Conservation (phyloP, 2,329 filamentous ascomycete genomes). For the Ceratocystis harringtonii region DNA sequence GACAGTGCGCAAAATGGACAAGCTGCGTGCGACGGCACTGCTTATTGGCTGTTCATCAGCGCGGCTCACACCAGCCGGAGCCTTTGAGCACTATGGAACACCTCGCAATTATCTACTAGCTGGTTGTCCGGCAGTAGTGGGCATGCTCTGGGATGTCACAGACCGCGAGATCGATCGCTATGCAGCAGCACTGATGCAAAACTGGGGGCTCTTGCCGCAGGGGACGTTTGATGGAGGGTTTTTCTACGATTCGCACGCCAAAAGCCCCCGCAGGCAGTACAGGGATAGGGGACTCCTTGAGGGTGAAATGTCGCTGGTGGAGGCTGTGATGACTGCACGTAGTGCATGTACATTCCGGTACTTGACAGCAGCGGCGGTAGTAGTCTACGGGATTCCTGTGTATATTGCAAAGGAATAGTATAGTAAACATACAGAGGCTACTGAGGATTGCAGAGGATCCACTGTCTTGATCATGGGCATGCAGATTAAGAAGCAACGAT, state of each 20-base stretch:
- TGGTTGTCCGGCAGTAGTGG: conserved; percentile 71
- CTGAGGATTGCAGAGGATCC: neutral
- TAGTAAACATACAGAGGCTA: no score
- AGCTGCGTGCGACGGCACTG: conserved; percentile 61
- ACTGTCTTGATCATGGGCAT: neutral
- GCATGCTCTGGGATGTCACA: conserved; percentile 94
- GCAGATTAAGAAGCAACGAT: neutral
- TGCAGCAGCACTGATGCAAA: conserved; percentile 60
- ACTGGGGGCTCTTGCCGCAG: conserved; percentile 60
- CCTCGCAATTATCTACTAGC: conserved; percentile 86
- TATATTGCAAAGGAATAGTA: conserved; percentile 38
- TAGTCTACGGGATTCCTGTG: conserved; percentile 89
- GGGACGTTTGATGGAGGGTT: conserved; percentile 30
- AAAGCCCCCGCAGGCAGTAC: conserved; percentile 57
- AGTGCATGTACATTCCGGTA: conserved; percentile 76
- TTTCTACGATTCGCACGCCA: conserved; percentile 65
- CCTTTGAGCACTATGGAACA: conserved; percentile 80
- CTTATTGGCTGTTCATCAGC: conserved; percentile 93
- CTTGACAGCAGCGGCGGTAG: conserved; percentile 83
- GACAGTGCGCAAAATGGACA: conserved; percentile 62
- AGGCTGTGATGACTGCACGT: conserved; percentile 63
- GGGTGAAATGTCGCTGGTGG: conserved; percentile 45
- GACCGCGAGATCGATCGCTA: conserved; percentile 95
- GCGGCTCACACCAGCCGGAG: conserved; percentile 48
- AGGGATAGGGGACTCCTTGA: conserved; percentile 26